These are phyloP conservation scores for Rhodotorula babjevae DNA, from an alignment of 768 basidiomycete genomes.

Conservation along the genomic window DNA sequence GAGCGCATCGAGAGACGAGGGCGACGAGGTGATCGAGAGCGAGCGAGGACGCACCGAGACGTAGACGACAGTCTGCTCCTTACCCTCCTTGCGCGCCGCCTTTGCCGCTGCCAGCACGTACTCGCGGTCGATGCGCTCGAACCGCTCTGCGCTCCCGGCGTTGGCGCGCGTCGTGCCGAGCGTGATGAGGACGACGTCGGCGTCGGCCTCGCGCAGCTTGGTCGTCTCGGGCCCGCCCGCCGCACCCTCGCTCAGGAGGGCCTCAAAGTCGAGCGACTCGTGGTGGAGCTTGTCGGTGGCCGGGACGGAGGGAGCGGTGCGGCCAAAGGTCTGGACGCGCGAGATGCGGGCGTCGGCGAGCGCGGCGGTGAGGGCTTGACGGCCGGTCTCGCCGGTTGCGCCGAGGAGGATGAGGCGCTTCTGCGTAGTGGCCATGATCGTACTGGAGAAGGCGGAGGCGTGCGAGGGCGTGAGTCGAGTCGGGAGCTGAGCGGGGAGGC, in stretches of 20 bases:
- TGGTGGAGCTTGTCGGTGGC: constrained; percentile 55
- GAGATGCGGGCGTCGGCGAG: constrained; percentile 58
- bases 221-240: constrained; percentile 56
- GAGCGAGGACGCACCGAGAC: constrained; percentile 56
- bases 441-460: neutral
- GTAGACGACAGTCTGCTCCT: constrained; percentile 63
- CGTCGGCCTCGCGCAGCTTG: constrained; percentile 52
- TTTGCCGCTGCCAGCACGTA: constrained; percentile 57
- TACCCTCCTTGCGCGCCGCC: constrained; percentile 57
- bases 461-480: neutral
- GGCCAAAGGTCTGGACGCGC: constrained; percentile 65
- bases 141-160: constrained; percentile 63
- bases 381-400: constrained; percentile 67
- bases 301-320: constrained; percentile 54
- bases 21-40: neutral
- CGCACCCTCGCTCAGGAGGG: constrained; percentile 60
- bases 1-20: neutral
- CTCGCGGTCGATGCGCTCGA: constrained; percentile 74
- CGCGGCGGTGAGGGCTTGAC: constrained; percentile 59
- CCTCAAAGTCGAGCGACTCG: constrained; percentile 43
- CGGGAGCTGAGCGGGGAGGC: neutral
- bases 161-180: constrained; percentile 62
- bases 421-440: neutral
- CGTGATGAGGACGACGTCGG: constrained; percentile 73
- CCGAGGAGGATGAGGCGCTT: constrained; percentile 56